Percentiles rank a stretch among this genome's conserved stretches.
Conservation (phyloP, 169 alveolate genomes). For the Plasmodium chabaudi region DNA sequence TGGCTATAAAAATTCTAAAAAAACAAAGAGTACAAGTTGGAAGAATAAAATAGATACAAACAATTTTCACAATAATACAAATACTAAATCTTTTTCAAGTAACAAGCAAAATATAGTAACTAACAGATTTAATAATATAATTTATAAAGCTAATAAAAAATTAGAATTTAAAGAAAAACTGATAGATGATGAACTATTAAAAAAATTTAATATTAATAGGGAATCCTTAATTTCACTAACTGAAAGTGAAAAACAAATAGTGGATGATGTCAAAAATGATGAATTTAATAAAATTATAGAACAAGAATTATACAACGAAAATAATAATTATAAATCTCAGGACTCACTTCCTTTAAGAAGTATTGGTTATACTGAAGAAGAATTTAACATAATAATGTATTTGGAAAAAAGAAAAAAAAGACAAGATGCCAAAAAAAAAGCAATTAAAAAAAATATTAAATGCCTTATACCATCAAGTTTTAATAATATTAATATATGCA, state of each 20-base stretch:
- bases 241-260: slow-evolving; percentile 54
- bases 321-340: background rate
- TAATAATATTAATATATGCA: slow-evolving; percentile 17
- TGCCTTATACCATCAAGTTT: slow-evolving; percentile 15
- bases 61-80: background rate
- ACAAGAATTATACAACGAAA: slow-evolving; percentile 21
- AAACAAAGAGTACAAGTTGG: too few relatives aligned
- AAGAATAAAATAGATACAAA: background rate
- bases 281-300: slow-evolving; percentile 58
- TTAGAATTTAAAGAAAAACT: slow-evolving; percentile 26
- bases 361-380: slow-evolving; percentile 35
- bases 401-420: slow-evolving; percentile 51
- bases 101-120: slow-evolving; percentile 28
- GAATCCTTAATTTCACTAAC: slow-evolving; percentile 17
- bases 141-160: slow-evolving; percentile 31
- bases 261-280: slow-evolving; percentile 29
- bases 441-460: slow-evolving; percentile 7
- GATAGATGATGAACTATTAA: slow-evolving; percentile 31
- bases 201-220: slow-evolving; percentile 7
- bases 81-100: background rate
- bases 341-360: background rate
- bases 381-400: slow-evolving; percentile 52
- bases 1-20: too few relatives aligned
- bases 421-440: slow-evolving; percentile 6
- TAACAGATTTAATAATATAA: slow-evolving; percentile 22